These are phyloP conservation scores for Wickerhamiella lipophila DNA, from an alignment of 805 yeast genomes.

Conservation along the genomic window DNA sequence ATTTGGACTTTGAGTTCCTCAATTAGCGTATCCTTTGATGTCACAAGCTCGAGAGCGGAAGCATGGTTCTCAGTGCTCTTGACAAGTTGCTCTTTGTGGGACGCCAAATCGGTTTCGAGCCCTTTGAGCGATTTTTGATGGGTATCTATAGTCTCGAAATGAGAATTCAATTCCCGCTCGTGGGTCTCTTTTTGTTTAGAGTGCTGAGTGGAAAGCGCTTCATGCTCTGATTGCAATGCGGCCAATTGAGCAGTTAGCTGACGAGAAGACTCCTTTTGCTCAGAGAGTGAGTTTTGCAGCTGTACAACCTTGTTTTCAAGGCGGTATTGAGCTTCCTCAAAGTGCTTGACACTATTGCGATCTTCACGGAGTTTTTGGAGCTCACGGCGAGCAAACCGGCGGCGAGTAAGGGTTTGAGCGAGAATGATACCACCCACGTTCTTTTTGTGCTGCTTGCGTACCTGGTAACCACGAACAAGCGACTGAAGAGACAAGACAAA, in stretches of 20 bases:
- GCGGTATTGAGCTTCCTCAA: conserved; percentile 82
- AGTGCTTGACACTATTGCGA: conserved; percentile 80
- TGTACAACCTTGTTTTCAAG: conserved; percentile 97
- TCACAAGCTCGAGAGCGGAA: conserved; percentile 18
- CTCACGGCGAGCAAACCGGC: conserved; percentile 57
- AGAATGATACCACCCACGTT: conserved; percentile 46
- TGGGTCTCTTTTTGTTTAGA: conserved; percentile 1
- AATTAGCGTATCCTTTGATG: conserved; percentile 20
- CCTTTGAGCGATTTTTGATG: conserved; percentile 10
- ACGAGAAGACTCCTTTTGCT: conserved; percentile 72
- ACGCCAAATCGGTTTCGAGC: conserved; percentile 9
- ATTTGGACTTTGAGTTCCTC: conserved; percentile 22
- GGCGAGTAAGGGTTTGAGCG: conserved; percentile 68
- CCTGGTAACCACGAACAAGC: conserved; percentile 52
- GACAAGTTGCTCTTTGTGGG: background rate
- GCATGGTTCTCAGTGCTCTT: conserved; percentile 17
- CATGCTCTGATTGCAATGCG: conserved; percentile 11
- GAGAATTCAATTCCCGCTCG: conserved; percentile 10
- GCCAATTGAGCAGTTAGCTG: conserved; percentile 22
- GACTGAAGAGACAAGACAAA: conserved; percentile 69
- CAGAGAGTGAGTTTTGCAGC: conserved; percentile 70
- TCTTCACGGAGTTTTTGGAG: conserved; percentile 59
- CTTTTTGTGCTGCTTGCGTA: conserved; percentile 40
- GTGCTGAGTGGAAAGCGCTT: conserved; percentile 7
- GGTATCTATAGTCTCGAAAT: conserved; percentile 4